These are phyloP conservation scores for Rhododendron mucronatum DNA, from an alignment of 148 eudicot genomes.

Conservation along the genomic window DNA sequence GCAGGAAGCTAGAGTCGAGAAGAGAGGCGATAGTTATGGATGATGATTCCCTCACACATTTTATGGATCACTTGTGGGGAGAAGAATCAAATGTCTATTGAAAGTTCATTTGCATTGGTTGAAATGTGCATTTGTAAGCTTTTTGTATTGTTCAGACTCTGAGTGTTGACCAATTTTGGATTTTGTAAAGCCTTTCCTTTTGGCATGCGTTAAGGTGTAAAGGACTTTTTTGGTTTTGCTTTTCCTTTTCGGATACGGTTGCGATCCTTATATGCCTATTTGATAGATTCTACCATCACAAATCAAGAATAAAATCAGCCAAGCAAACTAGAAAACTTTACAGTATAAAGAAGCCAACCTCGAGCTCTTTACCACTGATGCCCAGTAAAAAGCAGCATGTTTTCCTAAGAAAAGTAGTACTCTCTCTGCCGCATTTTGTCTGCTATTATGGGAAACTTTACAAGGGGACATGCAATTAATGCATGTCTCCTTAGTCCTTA, in stretches of 20 bases:
- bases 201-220: background rate
- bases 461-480: background rate
- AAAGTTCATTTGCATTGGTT: background rate
- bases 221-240: background rate
- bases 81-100: background rate
- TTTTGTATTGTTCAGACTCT: background rate
- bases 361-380: background rate
- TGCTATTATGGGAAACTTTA: background rate
- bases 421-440: background rate
- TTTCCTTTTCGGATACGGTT: background rate
- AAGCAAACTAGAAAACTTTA: background rate
- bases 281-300: background rate
- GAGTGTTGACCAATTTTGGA: background rate
- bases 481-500: background rate
- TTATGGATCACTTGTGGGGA: background rate
- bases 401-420: background rate
- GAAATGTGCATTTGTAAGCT: background rate
- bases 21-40: background rate
- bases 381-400: background rate
- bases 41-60: background rate
- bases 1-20: background rate
- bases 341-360: background rate
- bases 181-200: background rate
- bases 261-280: background rate
- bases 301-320: background rate